Conservation (phyloP, 768 basidiomycete genomes). For the Leccinum subtestaceum region DNA sequence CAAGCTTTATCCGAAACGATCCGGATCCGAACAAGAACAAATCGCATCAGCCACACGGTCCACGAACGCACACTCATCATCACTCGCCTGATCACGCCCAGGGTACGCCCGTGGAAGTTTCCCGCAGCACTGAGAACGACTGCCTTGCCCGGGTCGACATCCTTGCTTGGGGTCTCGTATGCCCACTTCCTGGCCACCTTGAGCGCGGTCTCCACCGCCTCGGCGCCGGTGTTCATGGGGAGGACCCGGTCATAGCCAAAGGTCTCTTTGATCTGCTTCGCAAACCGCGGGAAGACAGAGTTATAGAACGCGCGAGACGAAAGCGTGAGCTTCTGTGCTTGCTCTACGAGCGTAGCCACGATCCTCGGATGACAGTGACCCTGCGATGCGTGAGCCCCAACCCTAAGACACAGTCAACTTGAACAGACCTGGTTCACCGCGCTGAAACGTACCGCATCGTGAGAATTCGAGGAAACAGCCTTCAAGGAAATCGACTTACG, state of each 20-base stretch:
- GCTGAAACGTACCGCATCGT: constrained; percentile 35
- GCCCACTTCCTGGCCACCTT: constrained; percentile 98
- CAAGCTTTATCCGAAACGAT: constrained; percentile 53
- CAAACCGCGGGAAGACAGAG: constrained; percentile 85
- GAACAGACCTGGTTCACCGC: constrained; percentile 82
- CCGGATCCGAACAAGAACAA: not conserved
- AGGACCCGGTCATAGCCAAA: constrained; percentile 95
- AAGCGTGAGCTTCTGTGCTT: constrained; percentile 87
- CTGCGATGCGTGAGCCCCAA: constrained; percentile 31
- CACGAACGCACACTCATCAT: not conserved
- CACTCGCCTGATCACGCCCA: constrained; percentile 77
- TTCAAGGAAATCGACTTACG: constrained; percentile 51
- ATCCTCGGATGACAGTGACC: constrained; percentile 94
- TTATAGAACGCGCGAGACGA: constrained; percentile 98
- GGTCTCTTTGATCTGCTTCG: constrained; percentile 75
- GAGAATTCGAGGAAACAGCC: constrained; percentile 4
- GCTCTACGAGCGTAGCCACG: constrained; percentile 73
- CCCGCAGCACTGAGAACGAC: constrained; percentile 82
- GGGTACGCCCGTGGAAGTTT: constrained; percentile 95
- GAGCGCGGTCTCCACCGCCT: constrained; percentile 96
- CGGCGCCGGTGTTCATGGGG: constrained; percentile 98
- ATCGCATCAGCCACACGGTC: not conserved
- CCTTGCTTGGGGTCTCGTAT: constrained; percentile 80
- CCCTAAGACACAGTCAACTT: not conserved
- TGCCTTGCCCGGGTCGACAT: constrained; percentile 55